A percentile compares a stretch with the other conserved stretches of the same genome.
phyloP scores from a whole-genome alignment of 805 yeast species.

The Candida nonsorbophila region DNA sequence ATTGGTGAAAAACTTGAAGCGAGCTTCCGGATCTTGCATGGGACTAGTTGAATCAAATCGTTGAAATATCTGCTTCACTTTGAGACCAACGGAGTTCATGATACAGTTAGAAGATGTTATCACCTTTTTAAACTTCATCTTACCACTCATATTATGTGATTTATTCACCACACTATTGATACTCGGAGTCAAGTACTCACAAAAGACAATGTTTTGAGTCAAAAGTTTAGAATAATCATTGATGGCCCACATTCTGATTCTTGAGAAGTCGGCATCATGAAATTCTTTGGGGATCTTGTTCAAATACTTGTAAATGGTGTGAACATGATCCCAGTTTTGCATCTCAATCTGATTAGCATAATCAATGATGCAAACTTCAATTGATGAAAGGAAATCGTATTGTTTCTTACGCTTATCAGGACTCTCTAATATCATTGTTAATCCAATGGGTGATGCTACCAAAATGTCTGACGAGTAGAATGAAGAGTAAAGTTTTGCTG shows the following conservation, averaged over 20 bases:
- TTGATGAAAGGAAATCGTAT: constrained; percentile 80
- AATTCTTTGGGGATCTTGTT: constrained; percentile 72
- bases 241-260: constrained; percentile 89
- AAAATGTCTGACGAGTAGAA: constrained; percentile 83
- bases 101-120: constrained; percentile 45
- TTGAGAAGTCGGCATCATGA: constrained; percentile 82
- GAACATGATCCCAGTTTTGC: constrained; percentile 90
- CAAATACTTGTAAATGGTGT: constrained; percentile 56
- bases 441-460: constrained; percentile 87
- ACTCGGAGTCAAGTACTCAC: constrained; percentile 77
- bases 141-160: constrained; percentile 56
- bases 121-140: constrained; percentile 48
- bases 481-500: constrained; percentile 76
- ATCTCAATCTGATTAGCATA: constrained; percentile 80
- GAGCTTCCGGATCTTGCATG: constrained; percentile 67
- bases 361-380: constrained; percentile 77
- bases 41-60: constrained; percentile 58
- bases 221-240: constrained; percentile 71
- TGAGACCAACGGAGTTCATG: constrained; percentile 61
- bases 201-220: constrained; percentile 73
- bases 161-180: constrained; percentile 57
- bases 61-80: constrained; percentile 63
- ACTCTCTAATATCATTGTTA: constrained; percentile 68
- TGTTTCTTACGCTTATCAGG: constrained; percentile 52
- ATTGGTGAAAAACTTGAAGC: constrained; percentile 77